Conservation (phyloP, 2,329 filamentous ascomycete genomes). For the Penicillium sp. region DNA sequence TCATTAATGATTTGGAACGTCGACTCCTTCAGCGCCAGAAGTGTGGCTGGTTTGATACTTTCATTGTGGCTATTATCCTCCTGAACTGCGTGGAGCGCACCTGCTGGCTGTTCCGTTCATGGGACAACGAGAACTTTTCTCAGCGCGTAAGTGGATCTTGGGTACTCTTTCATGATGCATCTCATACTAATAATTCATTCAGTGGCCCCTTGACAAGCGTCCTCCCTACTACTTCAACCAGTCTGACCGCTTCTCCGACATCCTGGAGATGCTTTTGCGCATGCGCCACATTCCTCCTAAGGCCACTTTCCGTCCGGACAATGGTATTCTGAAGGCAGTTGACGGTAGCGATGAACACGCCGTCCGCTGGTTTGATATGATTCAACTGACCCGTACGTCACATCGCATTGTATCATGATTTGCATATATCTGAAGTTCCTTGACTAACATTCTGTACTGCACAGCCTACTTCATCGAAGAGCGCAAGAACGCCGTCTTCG, state of each 20-base stretch:
- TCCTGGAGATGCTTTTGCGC: slow-evolving; percentile 58
- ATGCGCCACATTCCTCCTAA: slow-evolving; percentile 54
- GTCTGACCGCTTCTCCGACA: slow-evolving; percentile 58
- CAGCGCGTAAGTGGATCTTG: slow-evolving; percentile 32
- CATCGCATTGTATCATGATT: not conserved
- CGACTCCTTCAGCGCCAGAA: slow-evolving; percentile 60
- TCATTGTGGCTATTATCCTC: slow-evolving; percentile 59
- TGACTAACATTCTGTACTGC: slow-evolving; percentile 7
- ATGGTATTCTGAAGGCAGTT: slow-evolving; percentile 39
- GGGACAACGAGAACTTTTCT: slow-evolving; percentile 46
- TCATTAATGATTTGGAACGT: slow-evolving; percentile 61
- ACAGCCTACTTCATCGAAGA: slow-evolving; percentile 42
- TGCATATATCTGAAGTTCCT: not conserved
- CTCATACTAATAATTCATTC: slow-evolving; percentile 6
- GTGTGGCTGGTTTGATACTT: slow-evolving; percentile 58
- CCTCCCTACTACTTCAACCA: slow-evolving; percentile 55
- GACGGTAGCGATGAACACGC: slow-evolving; percentile 42
- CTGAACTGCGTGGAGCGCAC: slow-evolving; percentile 61
- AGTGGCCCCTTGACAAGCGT: slow-evolving; percentile 57
- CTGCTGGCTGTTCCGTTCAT: slow-evolving; percentile 57
- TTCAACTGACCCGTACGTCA: slow-evolving; percentile 43
- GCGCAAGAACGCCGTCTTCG: slow-evolving; percentile 39
- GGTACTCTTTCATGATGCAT: not conserved
- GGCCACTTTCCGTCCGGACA: slow-evolving; percentile 39
- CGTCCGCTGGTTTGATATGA: slow-evolving; percentile 44